Conservation (phyloP, 768 basidiomycete genomes). For the Auriscalpium orientale region DNA sequence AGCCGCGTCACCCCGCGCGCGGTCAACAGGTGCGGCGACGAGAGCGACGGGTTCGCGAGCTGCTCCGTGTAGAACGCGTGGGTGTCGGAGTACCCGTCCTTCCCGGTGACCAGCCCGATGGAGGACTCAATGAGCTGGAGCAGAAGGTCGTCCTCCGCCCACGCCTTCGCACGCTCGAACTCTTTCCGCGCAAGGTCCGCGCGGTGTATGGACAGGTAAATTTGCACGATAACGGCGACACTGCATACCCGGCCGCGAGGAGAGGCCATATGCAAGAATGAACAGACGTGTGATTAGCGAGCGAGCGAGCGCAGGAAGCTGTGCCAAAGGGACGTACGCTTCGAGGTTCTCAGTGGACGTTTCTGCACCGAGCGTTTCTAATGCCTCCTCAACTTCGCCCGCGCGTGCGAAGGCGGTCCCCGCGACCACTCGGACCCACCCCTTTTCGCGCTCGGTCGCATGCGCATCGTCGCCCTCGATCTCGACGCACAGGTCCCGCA, state of each 20-base stretch:
- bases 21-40: slow-evolving; percentile 66
- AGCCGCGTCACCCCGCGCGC: slow-evolving; percentile 76
- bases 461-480: slow-evolving; percentile 75
- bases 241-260: slow-evolving; percentile 29
- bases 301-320: neutral
- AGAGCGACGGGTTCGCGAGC: slow-evolving; percentile 69
- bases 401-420: slow-evolving; percentile 83
- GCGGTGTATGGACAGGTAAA: slow-evolving; percentile 87
- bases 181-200: slow-evolving; percentile 82
- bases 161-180: slow-evolving; percentile 74
- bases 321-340: slow-evolving; percentile 49
- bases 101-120: slow-evolving; percentile 67
- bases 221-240: slow-evolving; percentile 74
- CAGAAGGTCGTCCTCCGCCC: slow-evolving; percentile 85
- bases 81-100: slow-evolving; percentile 51
- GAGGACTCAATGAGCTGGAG: slow-evolving; percentile 85
- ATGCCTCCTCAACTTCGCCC: slow-evolving; percentile 84
- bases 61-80: slow-evolving; percentile 76
- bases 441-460: slow-evolving; percentile 59
- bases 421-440: slow-evolving; percentile 68
- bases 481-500: slow-evolving; percentile 82
- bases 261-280: too few species aligned
- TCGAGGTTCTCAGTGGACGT: slow-evolving; percentile 73
- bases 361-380: slow-evolving; percentile 73
- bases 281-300: too few species aligned